Evolutionary conservation across 148 eudicot species (phyloP), one percentile per base, ranked within the genome.

Genomic region (Silene conica): DNA sequence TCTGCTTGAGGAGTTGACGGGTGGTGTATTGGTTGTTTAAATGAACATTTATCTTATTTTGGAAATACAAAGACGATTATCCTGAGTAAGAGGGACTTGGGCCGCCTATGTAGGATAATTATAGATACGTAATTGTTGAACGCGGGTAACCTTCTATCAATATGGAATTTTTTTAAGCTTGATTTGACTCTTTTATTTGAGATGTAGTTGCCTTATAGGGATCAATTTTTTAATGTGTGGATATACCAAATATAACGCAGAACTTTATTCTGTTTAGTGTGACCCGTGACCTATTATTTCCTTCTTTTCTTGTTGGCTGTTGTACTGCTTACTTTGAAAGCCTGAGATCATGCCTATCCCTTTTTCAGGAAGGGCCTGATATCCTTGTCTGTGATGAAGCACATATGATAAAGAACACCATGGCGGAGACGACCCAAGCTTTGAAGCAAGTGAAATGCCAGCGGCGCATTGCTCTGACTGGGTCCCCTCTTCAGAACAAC

Each of bases 371-470:
- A 72, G 99, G 97, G 69, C 97, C 97, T 71, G 99, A 95, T 83
- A 92, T 95, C 69, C 92, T 95, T 85, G 91, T 95, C 67, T 95
- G 99, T 81, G 99, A 95, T 77, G 99, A 95, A 87, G 99, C 99
- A 55, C 99, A 95, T 87, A 90, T 86, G 68, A 95, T 95, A 77
- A 95, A 95, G 87, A 95, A 95, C 78, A 90, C 91, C 64, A 82
- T 74, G 80, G 97, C 99, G 59, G 96, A 92, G 81, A 80, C 80
- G 60, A 95, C 99, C 68, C 96, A 95, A 72, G 97, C 97, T 70
- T 80, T 95, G 79, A 92, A 95, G 78, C 93, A 81, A 86, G 96
- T 92, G 34, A 92, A 81, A 82, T 84, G 97, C 85, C 99, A 95
- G 78, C 88, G 99, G 76, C 87, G 99, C 82, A 95, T 95, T 74